A percentile compares a stretch with the other conserved stretches of the same genome.
phyloP scores from a whole-genome alignment of 768 basidiomycete species.

The Candolleomyces eurysporus region DNA sequence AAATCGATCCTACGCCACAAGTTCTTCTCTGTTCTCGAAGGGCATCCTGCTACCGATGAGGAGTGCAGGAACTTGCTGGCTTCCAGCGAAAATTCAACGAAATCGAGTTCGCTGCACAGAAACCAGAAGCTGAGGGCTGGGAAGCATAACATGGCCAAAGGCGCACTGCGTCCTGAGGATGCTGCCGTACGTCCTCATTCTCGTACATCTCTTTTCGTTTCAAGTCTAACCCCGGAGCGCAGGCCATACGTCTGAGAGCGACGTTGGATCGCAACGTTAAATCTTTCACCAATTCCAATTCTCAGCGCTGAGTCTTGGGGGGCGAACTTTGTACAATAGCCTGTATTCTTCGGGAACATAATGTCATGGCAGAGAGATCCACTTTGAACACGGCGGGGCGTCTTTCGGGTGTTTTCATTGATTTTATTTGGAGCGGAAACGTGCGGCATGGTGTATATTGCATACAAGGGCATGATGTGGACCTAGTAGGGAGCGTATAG shows the following conservation, averaged over 20 bases:
- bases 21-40: conserved; percentile 75
- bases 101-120: conserved; percentile 35
- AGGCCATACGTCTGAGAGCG: conserved; percentile 73
- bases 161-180: conserved; percentile 77
- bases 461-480: conserved; percentile 7
- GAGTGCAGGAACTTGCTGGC: conserved; percentile 68
- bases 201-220: background rate
- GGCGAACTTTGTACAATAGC: no score
- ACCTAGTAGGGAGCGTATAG: background rate
- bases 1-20: conserved; percentile 84
- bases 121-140: conserved; percentile 58
- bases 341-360: background rate
- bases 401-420: conserved; percentile 8
- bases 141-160: conserved; percentile 89
- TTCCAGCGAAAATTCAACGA: conserved; percentile 37
- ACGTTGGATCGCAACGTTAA: conserved; percentile 53
- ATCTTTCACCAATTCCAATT: conserved; percentile 2
- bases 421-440: conserved; percentile 8
- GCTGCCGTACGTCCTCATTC: conserved; percentile 57
- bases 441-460: conserved; percentile 3
- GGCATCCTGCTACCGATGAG: conserved; percentile 67
- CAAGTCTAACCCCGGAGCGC: background rate
- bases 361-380: background rate
- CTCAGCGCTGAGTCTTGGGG: background rate
- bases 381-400: background rate